Evolutionary conservation across 345 rosid genomes (phyloP).

Genomic region (Crucihimalaya himalaica): DNA sequence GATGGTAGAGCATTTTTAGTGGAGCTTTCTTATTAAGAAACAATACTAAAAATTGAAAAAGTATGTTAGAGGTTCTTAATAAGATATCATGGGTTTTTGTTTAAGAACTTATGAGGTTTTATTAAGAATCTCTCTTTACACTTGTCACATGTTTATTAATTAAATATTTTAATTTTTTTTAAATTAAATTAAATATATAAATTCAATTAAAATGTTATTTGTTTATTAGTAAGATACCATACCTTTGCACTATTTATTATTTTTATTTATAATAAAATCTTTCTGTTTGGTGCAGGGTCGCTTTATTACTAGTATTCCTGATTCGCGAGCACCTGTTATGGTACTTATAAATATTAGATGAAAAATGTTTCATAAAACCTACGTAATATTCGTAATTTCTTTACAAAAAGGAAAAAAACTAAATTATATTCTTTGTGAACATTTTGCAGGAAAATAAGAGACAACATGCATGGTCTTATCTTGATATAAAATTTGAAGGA

Average conservation of each 20-base stretch:
- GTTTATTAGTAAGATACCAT: no score
- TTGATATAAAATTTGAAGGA: neutral
- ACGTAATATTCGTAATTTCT: neutral
- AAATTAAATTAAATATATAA: no score
- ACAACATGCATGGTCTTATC: neutral
- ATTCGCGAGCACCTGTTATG: neutral
- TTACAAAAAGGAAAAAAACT: neutral
- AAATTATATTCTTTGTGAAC: neutral
- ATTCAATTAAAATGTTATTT: no score
- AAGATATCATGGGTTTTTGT: no score
- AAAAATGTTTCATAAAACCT: neutral
- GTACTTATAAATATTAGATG: neutral
- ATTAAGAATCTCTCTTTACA: no score
- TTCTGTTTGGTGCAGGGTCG: constrained; percentile 47
- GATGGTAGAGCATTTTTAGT: no score
- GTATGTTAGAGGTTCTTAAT: no score
- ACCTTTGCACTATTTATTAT: constrained; percentile 4
- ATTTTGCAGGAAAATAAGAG: constrained; percentile 31
- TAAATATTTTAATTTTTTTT: no score
- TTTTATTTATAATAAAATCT: neutral
- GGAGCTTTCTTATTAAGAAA: no score
- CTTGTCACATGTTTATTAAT: no score
- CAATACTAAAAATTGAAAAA: no score
- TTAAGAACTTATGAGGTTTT: no score
- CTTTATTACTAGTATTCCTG: constrained; percentile 53